Base-by-base conservation (phyloP, 2,329 filamentous ascomycete species). In the Aspergillus ochraceoroseus region DNA sequence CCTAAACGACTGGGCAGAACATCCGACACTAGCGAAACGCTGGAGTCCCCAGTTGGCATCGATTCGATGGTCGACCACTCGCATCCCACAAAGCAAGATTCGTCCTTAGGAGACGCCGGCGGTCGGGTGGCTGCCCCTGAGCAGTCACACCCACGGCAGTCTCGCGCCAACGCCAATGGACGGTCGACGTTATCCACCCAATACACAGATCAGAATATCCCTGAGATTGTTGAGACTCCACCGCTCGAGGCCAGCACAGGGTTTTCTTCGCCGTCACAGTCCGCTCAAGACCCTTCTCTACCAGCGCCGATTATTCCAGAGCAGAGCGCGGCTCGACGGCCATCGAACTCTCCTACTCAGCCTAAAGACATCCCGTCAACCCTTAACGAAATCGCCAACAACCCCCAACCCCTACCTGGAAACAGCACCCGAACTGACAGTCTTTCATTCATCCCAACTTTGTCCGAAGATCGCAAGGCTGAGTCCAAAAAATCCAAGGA, bases 361-460 rank as follows among this genome's bases (percentile, higher is more conserved):
- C 52, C 41, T 54, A 67, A 51, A 65, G 70, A 66, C 53, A 64
- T 45, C 44, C 52, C 64, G 33, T 71, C 76, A 34, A 77, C 73
- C 1, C 68, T 83, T 13, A 80, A 80, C 49, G 83, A 89, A 19
- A 75, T 85, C 49, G 72, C 76, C 7, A 76, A 76, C 19, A 74
- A 76, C 44, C 78, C 83, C 3, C 79, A 85, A n/a, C 72, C 79
- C 18, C 66, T 90, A 2, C 81, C 84, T 14, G 83, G 83, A 8
- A 81, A 80, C 40, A 78, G 72, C 41, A 82, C 76, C 5, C 77
- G 85, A 31, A 90, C 86, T 1, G 87, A 92, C 62, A 80, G 75
- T 33, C 70, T 94, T 9, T 87, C 86, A 0, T 83, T 88, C 51
- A 88, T 92, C 36, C 86, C 88, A 0, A 90, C 83, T 0, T 70